Conservation (phyloP, 2,329 filamentous ascomycete genomes). For the Camillea tinctor region DNA sequence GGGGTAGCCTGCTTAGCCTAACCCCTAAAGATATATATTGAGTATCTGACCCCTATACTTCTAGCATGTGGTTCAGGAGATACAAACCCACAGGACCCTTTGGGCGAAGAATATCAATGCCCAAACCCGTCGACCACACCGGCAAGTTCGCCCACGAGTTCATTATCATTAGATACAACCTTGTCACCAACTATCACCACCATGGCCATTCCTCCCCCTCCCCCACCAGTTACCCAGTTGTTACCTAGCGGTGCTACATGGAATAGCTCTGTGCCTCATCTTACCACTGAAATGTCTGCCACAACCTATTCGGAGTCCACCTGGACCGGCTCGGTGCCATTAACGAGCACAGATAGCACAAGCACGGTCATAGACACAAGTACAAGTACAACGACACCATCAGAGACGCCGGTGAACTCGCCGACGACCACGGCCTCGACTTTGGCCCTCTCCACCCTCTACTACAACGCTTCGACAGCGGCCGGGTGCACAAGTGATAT, state of each 20-base stretch:
- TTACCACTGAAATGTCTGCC: too few species aligned
- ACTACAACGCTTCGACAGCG: background rate
- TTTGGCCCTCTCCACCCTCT: background rate
- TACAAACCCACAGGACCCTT: background rate
- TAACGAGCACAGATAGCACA: too few species aligned
- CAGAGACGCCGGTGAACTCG: too few species aligned
- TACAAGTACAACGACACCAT: too few species aligned
- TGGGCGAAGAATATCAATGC: background rate
- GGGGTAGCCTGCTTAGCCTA: background rate
- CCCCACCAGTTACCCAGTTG: too few species aligned
- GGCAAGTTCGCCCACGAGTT: too few species aligned
- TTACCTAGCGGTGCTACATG: too few species aligned
- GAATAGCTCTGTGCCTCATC: too few species aligned
- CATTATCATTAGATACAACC: background rate
- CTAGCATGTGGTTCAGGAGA: background rate
- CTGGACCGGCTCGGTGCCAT: too few species aligned
- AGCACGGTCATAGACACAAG: too few species aligned
- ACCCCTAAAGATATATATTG: background rate
- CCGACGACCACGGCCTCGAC: background rate
- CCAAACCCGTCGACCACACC: background rate
- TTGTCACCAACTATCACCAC: background rate
- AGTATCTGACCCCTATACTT: background rate
- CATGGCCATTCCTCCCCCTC: background rate
- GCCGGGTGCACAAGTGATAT: background rate
- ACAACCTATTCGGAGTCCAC: too few species aligned